phyloP scores from a whole-genome alignment of 495 filamentous ascomycete genomes.

The Aspergillus olivimuriae region DNA sequence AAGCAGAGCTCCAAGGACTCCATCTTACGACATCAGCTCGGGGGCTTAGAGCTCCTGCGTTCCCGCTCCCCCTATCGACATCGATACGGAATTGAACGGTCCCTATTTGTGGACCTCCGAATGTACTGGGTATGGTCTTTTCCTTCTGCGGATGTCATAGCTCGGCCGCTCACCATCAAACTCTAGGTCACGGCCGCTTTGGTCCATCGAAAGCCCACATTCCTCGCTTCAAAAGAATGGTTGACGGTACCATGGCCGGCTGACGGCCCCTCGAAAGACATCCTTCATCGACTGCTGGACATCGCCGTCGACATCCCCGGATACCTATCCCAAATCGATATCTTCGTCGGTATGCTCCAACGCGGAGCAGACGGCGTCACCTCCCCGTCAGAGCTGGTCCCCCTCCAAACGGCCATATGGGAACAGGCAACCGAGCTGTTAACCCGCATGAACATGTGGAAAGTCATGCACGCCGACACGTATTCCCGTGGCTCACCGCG shows the following conservation, averaged over 20 bases:
- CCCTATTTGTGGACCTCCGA: constrained; percentile 22
- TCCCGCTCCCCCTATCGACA: constrained; percentile 19
- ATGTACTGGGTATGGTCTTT: constrained; percentile 18
- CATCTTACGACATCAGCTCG: constrained; percentile 19
- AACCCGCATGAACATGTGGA: constrained; percentile 16
- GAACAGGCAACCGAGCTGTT: constrained; percentile 17
- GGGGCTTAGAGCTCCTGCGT: constrained; percentile 18
- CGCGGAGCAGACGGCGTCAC: not conserved
- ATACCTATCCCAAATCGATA: constrained; percentile 16
- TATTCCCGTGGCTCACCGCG: constrained; percentile 11
- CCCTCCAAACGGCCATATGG: constrained; percentile 12
- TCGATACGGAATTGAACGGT: constrained; percentile 20
- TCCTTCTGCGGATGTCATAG: not conserved
- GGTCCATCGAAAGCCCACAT: constrained; percentile 17
- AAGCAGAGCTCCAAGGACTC: constrained; percentile 20
- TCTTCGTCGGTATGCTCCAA: constrained; percentile 7
- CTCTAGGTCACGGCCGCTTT: constrained; percentile 21
- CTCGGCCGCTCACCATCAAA: not conserved
- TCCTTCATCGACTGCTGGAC: constrained; percentile 19
- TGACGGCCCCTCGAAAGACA: constrained; percentile 15
- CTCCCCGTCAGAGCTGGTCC: constrained; percentile 7
- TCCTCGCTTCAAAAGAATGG: constrained; percentile 20
- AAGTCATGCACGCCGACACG: constrained; percentile 9
- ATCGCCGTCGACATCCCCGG: constrained; percentile 23
- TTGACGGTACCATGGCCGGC: constrained; percentile 18